Base-by-base conservation (phyloP, 306 rosid species). In the Fragaria ananassa region DNA sequence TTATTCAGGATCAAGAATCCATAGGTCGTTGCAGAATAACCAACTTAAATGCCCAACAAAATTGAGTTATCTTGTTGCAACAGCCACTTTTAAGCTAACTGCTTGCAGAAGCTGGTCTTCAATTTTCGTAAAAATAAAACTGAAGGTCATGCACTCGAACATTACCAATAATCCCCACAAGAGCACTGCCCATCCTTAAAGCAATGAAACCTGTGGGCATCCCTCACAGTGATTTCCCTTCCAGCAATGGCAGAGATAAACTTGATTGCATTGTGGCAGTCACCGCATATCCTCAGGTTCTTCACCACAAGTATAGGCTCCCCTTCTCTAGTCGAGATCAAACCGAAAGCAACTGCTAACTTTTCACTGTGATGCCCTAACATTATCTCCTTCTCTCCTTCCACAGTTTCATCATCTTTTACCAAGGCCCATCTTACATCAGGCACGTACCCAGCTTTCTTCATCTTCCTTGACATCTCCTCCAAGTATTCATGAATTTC, bases 111-210 rank as follows among this genome's bases (percentile, higher is more conserved):
- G 23, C 58, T 6, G 13, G 47, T 50, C 56, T 79, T 64, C 37
- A 34, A 50, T 13, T 29, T 3, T 10, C 5, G 31, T 1, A 53
- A 53, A 10, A 5, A 8, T 21, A 58, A 27, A 21, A 39, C 41
- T 21, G 51, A 21, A 57, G 29, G 44, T 58, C 4, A 49, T 27
- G 21, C 8, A 23, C 53, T 65, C 13, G 3, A 37, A 37, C 37
- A 65, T 87, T 81, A 90, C 94, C 96, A 93, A 85, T 86, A 93
- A 83, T 93, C 96, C 57, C 83, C 89, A 79, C 96, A 89, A n/a
- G 95, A 89, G 82, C 98, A 89, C 35, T 39, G 66, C 76, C 96
- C 93, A 5, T 79, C 91, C 76, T 83, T 91, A 29, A 93, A 93
- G 86, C 91, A 88, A 66, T 91, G 97, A 82, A 93, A 93, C 78